A percentile compares a stretch with the other conserved stretches of the same genome.
Conservation (phyloP, 176 grass and related monocot species). For the Musa acuminata region DNA sequence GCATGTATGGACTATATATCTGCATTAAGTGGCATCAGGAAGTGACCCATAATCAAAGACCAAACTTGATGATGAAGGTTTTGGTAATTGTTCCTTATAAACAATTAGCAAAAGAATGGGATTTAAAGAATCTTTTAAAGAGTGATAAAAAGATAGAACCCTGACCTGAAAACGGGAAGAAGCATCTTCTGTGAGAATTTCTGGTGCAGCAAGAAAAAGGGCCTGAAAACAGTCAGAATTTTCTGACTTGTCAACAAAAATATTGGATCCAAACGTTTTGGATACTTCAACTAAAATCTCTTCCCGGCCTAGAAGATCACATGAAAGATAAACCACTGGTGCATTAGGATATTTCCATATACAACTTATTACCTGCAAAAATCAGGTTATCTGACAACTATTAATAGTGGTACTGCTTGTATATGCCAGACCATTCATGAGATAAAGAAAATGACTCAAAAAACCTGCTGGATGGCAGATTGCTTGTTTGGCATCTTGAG, state of each 20-base stretch:
- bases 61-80: too few species aligned
- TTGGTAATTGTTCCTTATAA: too few species aligned
- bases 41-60: too few species aligned
- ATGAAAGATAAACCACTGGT: conserved; percentile 49
- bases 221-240: conserved; percentile 45
- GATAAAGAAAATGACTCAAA: not conserved
- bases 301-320: conserved; percentile 72
- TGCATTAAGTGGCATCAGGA: too few species aligned
- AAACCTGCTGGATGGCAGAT: conserved; percentile 76
- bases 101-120: too few species aligned
- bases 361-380: conserved; percentile 73
- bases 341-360: conserved; percentile 91
- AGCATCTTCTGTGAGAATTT: conserved; percentile 57
- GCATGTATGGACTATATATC: too few species aligned
- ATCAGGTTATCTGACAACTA: conserved; percentile 16
- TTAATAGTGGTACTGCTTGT: conserved; percentile 18
- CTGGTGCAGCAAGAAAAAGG: conserved; percentile 41
- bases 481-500: conserved; percentile 75
- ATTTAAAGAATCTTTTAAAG: not conserved
- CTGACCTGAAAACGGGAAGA: conserved; percentile 73
- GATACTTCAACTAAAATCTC: conserved; percentile 70
- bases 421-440: not conserved
- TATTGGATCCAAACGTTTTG: conserved; percentile 53
- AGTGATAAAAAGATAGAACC: not conserved
- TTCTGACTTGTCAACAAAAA: conserved; percentile 49